These are phyloP conservation scores for Microcos paniculata DNA, from an alignment of 345 rosid species.

Conservation along the genomic window DNA sequence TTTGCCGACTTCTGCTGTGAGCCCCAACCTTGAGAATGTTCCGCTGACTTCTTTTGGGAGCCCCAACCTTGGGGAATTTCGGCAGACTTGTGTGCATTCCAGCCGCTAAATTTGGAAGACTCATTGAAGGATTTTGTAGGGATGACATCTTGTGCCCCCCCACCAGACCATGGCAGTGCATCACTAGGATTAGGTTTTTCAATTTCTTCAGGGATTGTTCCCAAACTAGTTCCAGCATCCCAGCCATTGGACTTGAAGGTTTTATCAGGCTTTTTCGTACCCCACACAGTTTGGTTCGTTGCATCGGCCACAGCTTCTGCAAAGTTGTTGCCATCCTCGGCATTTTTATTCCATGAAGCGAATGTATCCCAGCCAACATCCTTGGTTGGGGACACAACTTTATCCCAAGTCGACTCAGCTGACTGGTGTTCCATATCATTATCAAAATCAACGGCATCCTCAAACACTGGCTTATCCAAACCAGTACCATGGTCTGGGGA, in stretches of 20 bases:
- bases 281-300: slow-evolving; percentile 22
- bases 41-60: not conserved
- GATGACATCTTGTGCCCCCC: slow-evolving; percentile 13
- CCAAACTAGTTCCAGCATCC: slow-evolving; percentile 11
- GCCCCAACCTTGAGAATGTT: no score
- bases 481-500: slow-evolving; percentile 68
- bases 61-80: not conserved
- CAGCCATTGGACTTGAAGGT: slow-evolving; percentile 2
- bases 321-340: slow-evolving; percentile 24
- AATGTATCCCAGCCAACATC: slow-evolving; percentile 40
- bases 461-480: slow-evolving; percentile 60
- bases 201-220: not conserved
- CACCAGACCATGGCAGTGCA: slow-evolving; percentile 17
- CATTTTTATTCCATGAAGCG: slow-evolving; percentile 23
- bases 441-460: slow-evolving; percentile 52
- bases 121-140: slow-evolving; percentile 14
- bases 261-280: slow-evolving; percentile 10
- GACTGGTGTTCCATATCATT: slow-evolving; percentile 30
- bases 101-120: slow-evolving; percentile 19
- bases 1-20: not conserved
- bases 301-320: not conserved
- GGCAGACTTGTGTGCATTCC: slow-evolving; percentile 1
- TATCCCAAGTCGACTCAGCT: slow-evolving; percentile 46
- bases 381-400: slow-evolving; percentile 23
- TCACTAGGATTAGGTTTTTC: slow-evolving; percentile 19